Conservation (phyloP, 306 rosid species). For the Casuarina equisetifolia region DNA sequence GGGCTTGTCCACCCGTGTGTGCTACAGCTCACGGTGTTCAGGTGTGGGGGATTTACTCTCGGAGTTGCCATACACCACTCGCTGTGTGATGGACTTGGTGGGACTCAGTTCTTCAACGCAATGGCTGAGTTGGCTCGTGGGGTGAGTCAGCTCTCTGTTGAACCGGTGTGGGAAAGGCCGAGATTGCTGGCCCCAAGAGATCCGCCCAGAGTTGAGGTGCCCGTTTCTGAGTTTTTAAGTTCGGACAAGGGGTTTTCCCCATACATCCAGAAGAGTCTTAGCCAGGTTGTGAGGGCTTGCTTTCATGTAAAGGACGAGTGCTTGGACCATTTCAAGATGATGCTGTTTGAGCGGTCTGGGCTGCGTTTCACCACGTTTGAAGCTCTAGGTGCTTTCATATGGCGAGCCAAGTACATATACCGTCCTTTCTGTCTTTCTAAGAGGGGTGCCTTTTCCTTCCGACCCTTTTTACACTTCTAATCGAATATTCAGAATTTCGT, state of each 20-base stretch:
- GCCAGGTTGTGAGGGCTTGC: constrained; percentile 46
- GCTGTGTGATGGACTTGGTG: constrained; percentile 79
- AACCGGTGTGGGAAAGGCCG: constrained; percentile 62
- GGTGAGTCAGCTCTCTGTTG: constrained; percentile 22
- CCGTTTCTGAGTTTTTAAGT: constrained; percentile 48
- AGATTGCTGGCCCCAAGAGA: constrained; percentile 51
- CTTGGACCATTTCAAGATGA: constrained; percentile 47
- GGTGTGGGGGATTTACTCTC: constrained; percentile 74
- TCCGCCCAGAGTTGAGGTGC: constrained; percentile 43
- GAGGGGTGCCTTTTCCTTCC: too few species aligned
- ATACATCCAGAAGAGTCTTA: constrained; percentile 38
- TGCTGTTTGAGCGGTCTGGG: constrained; percentile 49
- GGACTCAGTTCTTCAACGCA: constrained; percentile 60
- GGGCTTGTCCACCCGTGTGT: constrained; percentile 57
- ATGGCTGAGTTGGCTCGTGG: constrained; percentile 86
- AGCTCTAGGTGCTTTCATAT: constrained; percentile 79
- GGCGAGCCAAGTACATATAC: constrained; percentile 72
- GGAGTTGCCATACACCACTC: constrained; percentile 75
- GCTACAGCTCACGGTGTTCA: constrained; percentile 65
- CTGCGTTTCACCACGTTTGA: constrained; percentile 76
- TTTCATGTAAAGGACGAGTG: constrained; percentile 57
- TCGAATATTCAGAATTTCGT: too few species aligned
- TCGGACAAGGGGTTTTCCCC: constrained; percentile 45
- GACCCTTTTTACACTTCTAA: too few species aligned
- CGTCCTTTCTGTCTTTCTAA: background rate